Base-by-base conservation (phyloP, 768 basidiomycete genomes). In the Pisolithus albus region DNA sequence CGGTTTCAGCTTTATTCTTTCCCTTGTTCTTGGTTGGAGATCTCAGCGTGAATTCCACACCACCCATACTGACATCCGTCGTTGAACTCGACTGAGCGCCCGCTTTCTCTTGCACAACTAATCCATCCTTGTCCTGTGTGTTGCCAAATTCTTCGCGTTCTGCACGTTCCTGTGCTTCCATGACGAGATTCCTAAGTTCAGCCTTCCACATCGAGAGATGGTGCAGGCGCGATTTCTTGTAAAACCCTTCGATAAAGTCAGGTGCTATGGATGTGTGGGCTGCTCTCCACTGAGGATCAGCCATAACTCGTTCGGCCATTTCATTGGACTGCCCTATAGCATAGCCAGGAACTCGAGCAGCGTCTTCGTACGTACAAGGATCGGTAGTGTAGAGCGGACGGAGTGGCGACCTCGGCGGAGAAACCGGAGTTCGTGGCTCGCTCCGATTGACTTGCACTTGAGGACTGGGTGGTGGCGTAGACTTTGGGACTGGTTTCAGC, bases 161-260 rank as follows among this genome's bases (percentile, higher is more conserved):
- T 0, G 80, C 81, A 8, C 78, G 78, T 56, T 83, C 82, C 60
- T 90, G 88, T 0, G 93, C 90, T 61, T 88, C 80, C 16, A 80
- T 75, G 1, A 96, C 88, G 8, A 96, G 77, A 15, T 75, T 72
- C 60, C 83, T 84, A 37, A 97, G 75, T 61, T 98, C 94, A 0
- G 88, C 79, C 66, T 98, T 99, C 90, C 91, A 95, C 2, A 82
- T 86, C 5, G 88, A 84, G 10, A 99, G 69, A 61, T 94, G 87
- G 59, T 99, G 96, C n/a, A 99, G 72, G 1, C 96, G 85, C 1
- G 88, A 92, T 62, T 96, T 86, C 63, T 80, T 81, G 69, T 83
- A 84, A 62, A 83, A 95, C 0, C 81, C 85, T 39, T 91, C 84
- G 50, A 97, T 84, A 66, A 94, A 99, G 54, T 84, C 88, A 0